Evolutionary conservation across 2,329 filamentous ascomycete genomes (phyloP).

Genomic region (Alternaria angustiovoidea): DNA sequence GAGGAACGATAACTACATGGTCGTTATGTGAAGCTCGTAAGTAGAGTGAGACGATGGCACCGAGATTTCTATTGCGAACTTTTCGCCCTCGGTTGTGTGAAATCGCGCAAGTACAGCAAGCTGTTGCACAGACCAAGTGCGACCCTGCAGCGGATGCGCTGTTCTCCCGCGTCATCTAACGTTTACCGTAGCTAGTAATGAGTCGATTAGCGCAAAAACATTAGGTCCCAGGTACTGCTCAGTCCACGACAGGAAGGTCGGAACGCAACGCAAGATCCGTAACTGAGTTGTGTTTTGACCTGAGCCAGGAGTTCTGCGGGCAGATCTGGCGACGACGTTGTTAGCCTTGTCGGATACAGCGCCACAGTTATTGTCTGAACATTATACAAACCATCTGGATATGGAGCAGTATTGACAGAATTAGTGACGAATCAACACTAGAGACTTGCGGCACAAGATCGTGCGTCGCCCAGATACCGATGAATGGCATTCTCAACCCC

Average conservation of each 20-base stretch:
- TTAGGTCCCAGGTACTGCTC: too few species aligned
- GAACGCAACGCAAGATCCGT: background rate
- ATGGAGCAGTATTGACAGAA: background rate
- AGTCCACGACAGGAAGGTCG: background rate
- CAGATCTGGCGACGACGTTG: background rate
- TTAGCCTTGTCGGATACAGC: background rate
- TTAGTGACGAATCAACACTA: background rate
- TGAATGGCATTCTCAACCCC: background rate
- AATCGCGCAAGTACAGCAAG: too few species aligned
- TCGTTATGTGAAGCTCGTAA: too few species aligned
- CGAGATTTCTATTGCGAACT: too few species aligned
- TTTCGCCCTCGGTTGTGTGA: too few species aligned
- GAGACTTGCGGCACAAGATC: background rate
- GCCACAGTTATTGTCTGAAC: background rate
- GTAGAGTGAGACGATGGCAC: too few species aligned
- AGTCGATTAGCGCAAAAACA: too few species aligned
- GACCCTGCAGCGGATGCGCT: too few species aligned
- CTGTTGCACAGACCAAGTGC: too few species aligned
- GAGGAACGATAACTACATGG: too few species aligned
- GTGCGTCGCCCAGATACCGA: background rate
- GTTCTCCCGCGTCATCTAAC: too few species aligned
- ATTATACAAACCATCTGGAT: background rate
- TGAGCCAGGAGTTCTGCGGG: background rate
- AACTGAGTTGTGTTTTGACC: background rate
- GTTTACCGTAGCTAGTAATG: too few species aligned